A percentile compares a stretch with the other conserved stretches of the same genome.
phyloP scores from a whole-genome alignment of 352 stramenopile species.

The Pythium volutum region DNA sequence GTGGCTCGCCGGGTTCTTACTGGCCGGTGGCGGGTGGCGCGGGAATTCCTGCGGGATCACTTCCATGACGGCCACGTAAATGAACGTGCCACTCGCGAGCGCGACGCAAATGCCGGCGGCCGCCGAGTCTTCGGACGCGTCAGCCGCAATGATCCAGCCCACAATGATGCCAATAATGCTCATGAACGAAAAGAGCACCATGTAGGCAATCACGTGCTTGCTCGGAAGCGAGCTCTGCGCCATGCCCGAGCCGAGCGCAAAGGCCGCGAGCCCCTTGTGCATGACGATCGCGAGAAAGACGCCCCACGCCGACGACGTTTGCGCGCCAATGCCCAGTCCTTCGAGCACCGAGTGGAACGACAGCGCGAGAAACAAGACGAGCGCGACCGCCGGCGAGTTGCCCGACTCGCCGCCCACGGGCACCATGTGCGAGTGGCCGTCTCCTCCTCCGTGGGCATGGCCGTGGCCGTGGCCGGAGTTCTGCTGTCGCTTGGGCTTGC shows the following conservation, averaged over 20 bases:
- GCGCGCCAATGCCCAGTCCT: constrained; percentile 69
- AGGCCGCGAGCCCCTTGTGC: constrained; percentile 76
- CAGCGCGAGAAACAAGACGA: constrained; percentile 73
- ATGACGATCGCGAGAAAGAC: constrained; percentile 77
- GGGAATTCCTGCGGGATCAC: constrained; percentile 82
- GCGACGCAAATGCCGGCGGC: constrained; percentile 56
- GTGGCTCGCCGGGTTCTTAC: constrained; percentile 21
- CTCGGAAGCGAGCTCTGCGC: constrained; percentile 56
- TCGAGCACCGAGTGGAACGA: constrained; percentile 83
- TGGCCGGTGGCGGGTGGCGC: constrained; percentile 29
- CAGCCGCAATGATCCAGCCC: constrained; percentile 39
- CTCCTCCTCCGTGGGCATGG: constrained; percentile 5
- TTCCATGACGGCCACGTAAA: constrained; percentile 85
- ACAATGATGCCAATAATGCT: constrained; percentile 51
- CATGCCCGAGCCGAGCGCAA: constrained; percentile 65
- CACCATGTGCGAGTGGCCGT: constrained; percentile 35
- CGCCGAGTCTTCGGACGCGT: constrained; percentile 40
- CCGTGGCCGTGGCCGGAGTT: constrained; percentile 15
- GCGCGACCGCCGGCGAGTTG: constrained; percentile 52
- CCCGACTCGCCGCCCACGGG: constrained; percentile 10
- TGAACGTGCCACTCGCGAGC: constrained; percentile 75
- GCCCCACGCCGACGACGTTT: constrained; percentile 65
- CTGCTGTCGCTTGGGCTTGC: constrained; percentile 17
- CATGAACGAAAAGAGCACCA: constrained; percentile 56
- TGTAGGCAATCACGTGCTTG: constrained; percentile 42